A percentile compares a stretch with the other conserved stretches of the same genome.
phyloP scores from a whole-genome alignment of 768 basidiomycete species.

The Lactifluus volemus region DNA sequence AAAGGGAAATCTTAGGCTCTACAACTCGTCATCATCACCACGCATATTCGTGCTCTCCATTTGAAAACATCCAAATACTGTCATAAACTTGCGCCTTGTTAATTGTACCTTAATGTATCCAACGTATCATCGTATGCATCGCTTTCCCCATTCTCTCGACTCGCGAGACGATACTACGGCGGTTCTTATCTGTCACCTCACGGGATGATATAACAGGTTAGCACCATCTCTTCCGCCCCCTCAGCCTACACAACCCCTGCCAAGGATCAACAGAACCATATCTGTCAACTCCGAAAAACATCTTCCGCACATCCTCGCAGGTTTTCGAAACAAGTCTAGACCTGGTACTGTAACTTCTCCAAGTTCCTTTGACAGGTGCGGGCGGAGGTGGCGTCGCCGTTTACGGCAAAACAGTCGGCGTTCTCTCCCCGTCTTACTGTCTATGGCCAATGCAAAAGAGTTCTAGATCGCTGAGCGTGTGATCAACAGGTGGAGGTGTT shows the following conservation, averaged over 20 bases:
- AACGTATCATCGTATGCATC: not conserved
- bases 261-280: not conserved
- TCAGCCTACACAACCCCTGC: not conserved
- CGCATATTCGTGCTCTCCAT: not conserved
- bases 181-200: not conserved
- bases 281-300: not conserved
- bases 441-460: slow-evolving; percentile 12
- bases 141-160: too few species aligned
- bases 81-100: not conserved
- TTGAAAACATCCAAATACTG: not conserved
- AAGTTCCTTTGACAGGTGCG: slow-evolving; percentile 19
- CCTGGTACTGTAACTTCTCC: slow-evolving; percentile 75
- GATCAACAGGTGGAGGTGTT: not conserved
- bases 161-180: not conserved
- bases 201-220: not conserved
- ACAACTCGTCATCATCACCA: not conserved
- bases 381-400: slow-evolving; percentile 8
- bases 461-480: not conserved
- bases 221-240: not conserved
- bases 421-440: not conserved
- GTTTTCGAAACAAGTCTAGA: slow-evolving; percentile 78
- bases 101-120: not conserved
- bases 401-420: slow-evolving; percentile 4
- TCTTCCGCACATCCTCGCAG: slow-evolving; percentile 28
- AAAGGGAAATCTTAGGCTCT: slow-evolving; percentile 2